Percentiles rank a stretch among this genome's conserved stretches.
These are phyloP conservation scores for Alternaria sp. DNA, from an alignment of 2,329 filamentous ascomycete genomes.

Conservation along the genomic window DNA sequence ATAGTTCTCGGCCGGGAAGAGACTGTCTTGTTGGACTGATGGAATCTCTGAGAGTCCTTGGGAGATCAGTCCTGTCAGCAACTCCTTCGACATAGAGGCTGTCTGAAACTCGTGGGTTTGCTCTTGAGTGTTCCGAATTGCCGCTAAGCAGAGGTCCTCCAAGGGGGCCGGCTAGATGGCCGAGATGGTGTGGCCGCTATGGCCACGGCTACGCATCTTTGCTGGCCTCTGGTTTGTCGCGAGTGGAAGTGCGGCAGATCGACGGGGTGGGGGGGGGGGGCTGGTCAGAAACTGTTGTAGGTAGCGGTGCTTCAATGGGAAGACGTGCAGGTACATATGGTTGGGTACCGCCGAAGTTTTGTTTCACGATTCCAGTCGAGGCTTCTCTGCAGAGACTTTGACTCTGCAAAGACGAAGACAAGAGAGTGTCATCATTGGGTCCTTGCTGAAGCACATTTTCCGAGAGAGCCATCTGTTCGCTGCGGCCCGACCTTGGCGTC, in stretches of 20 bases:
- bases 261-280: constrained; percentile 11
- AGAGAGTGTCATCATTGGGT: constrained; percentile 13
- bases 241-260: constrained; percentile 23
- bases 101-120: constrained; percentile 7
- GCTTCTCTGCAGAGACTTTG: not conserved
- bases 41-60: not conserved
- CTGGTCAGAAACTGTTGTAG: constrained; percentile 14
- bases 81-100: not conserved
- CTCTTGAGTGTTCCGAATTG: constrained; percentile 7
- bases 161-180: constrained; percentile 22
- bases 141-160: constrained; percentile 5
- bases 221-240: constrained; percentile 16
- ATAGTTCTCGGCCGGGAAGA: not conserved
- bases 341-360: constrained; percentile 11
- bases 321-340: constrained; percentile 17
- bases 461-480: constrained; percentile 4
- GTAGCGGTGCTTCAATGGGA: constrained; percentile 9
- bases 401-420: not conserved
- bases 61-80: not conserved
- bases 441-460: constrained; percentile 4
- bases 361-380: constrained; percentile 1
- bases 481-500: constrained; percentile 18
- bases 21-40: not conserved
- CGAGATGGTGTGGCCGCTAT: constrained; percentile 25
- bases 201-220: constrained; percentile 4